Percentiles rank a stretch among this genome's conserved stretches.
These are phyloP conservation scores for Amanita rimosa DNA, from an alignment of 768 basidiomycete species.

Conservation along the genomic window DNA sequence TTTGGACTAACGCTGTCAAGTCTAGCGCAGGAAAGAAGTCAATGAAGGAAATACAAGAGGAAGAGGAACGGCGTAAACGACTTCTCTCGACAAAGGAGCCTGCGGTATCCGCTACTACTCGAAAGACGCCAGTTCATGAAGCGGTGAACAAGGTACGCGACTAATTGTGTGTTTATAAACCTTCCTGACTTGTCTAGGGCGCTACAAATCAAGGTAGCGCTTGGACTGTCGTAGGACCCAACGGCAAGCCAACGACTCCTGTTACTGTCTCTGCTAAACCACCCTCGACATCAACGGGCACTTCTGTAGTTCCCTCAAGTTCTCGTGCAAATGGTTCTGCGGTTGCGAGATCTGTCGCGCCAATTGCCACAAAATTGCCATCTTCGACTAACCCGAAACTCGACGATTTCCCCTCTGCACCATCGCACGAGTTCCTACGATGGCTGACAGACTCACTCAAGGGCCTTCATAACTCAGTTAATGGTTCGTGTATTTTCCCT, in stretches of 20 bases:
- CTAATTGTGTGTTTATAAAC: slow-evolving; percentile 12
- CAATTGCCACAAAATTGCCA: slow-evolving; percentile 21
- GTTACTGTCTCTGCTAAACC: slow-evolving; percentile 16
- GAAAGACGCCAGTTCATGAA: slow-evolving; percentile 65
- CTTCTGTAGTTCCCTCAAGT: slow-evolving; percentile 12
- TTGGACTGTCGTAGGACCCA: slow-evolving; percentile 84
- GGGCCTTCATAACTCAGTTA: slow-evolving; percentile 60
- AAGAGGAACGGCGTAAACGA: slow-evolving; percentile 85
- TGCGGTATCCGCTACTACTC: slow-evolving; percentile 40
- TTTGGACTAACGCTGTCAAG: slow-evolving; percentile 65
- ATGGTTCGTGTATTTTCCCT: slow-evolving; percentile 33
- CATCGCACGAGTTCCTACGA: slow-evolving; percentile 84
- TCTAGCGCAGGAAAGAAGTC: slow-evolving; percentile 64
- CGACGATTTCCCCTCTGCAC: slow-evolving; percentile 56
- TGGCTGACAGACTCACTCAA: slow-evolving; percentile 86
- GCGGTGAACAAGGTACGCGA: slow-evolving; percentile 56
- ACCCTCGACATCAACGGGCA: slow-evolving; percentile 16
- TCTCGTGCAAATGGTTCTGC: slow-evolving; percentile 25
- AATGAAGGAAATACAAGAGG: slow-evolving; percentile 98
- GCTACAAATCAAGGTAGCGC: slow-evolving; percentile 30
- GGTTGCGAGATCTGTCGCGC: slow-evolving; percentile 7
- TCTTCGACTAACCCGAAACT: slow-evolving; percentile 24
- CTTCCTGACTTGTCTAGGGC: slow-evolving; percentile 15
- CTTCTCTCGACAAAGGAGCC: slow-evolving; percentile 42
- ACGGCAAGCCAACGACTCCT: slow-evolving; percentile 42